Evolutionary conservation across 2,329 filamentous ascomycete genomes (phyloP), one percentile per base, ranked within the genome.

Genomic region (Fusarium anguioides): DNA sequence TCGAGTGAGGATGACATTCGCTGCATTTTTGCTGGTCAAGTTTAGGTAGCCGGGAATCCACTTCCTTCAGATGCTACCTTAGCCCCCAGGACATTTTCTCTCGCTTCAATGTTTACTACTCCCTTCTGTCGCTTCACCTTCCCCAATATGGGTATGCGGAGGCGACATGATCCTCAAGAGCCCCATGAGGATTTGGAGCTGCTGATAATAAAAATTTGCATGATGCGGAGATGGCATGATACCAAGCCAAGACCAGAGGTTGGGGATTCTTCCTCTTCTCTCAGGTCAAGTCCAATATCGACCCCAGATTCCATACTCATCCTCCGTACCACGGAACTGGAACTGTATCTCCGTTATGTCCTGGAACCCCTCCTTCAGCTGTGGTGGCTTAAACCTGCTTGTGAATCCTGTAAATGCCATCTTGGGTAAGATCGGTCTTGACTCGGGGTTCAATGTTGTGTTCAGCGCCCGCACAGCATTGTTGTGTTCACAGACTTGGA

Each of bases 261-360:
- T 59, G 49, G 48, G 42, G 46, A 52, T 14, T 37, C 49, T 54
- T 45, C 50, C 29, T 51, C 15, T 31, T 11, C 23, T 33, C 37
- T 80, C 72, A 94, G 47, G 87, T 81, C 93, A 94, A 47, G 87
- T 81, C 93, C 93, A 97, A 74, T 93, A 94, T 71, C 86, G 87
- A 7, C 82, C 85, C 94, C 94, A 97, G 41, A 92, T 79, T 33
- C 81, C 80, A 73, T 88, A 89, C 68, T 93, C 89, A 31, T 90
- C 87, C 49, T 87, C 84, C 2, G 84, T 86, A 1, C 93, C 93
- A 39, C 86, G 81, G 74, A 96, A 95, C 75, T 85, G 78, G 73
- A 99, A 99, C 29, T 91, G 86, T 1, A 97, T 81, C 53, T 88
- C 86, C 2, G 87, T 82, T 33, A 99, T 87, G 69, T 97, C 93